Conservation (phyloP, 83 land plant genomes). For the Larix sibirica region DNA sequence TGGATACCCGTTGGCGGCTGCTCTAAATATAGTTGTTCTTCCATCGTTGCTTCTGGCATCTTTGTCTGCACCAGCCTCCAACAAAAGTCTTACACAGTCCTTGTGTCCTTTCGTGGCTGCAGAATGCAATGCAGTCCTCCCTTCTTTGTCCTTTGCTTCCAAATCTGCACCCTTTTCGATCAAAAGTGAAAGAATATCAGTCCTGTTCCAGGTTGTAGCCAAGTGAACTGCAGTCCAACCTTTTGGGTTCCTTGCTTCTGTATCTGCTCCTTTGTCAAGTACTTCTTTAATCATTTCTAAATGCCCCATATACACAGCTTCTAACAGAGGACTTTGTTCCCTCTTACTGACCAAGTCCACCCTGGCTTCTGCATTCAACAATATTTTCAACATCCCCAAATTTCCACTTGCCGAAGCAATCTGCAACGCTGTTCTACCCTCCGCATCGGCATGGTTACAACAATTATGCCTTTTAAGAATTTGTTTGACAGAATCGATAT, state of each 20-base stretch:
- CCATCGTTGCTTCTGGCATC: conserved; percentile 56
- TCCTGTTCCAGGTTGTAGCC: conserved; percentile 22
- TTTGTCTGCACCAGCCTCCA: conserved; percentile 55
- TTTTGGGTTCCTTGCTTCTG: conserved; percentile 13
- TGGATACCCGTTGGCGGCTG: conserved; percentile 52
- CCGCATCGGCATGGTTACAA: conserved; percentile 2
- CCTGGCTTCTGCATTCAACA: conserved; percentile 26
- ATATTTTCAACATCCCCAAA: conserved; percentile 24
- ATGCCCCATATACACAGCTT: conserved; percentile 22
- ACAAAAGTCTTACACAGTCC: conserved; percentile 28
- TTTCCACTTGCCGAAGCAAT: conserved; percentile 24
- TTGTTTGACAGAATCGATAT: conserved; percentile 24
- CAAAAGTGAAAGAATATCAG: conserved; percentile 17
- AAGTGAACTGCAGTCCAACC: conserved; percentile 35
- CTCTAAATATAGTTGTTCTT: conserved; percentile 55
- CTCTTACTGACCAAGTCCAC: not conserved
- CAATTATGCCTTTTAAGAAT: conserved; percentile 29
- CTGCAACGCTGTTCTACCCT: conserved; percentile 23
- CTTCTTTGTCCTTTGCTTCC: conserved; percentile 39
- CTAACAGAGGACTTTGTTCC: conserved; percentile 17
- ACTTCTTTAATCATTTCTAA: conserved; percentile 7
- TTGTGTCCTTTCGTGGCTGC: conserved; percentile 33
- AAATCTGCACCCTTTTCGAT: conserved; percentile 18
- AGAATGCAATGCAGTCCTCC: conserved; percentile 46
- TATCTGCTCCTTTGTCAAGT: conserved; percentile 14